Base-by-base conservation (phyloP, 495 filamentous ascomycete species). In the Cercophora newfieldiana region DNA sequence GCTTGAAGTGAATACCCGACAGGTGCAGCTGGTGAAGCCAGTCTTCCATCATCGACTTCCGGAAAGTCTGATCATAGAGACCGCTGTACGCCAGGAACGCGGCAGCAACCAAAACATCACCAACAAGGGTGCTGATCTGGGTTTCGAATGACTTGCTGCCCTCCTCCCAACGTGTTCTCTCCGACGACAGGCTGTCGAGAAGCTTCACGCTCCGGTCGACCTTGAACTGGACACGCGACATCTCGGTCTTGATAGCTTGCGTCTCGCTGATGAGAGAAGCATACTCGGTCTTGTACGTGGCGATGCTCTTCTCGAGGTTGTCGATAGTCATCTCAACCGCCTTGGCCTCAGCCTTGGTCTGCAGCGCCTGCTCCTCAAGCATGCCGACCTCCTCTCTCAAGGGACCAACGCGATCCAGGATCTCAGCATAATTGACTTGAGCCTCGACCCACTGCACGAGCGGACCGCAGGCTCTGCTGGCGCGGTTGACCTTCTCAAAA, bases 71-170 rank as follows among this genome's bases (percentile, higher is more conserved):
- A 74, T 99, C 95, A 70, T 96, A 99, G 61, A 97, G 90, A 79
- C 95, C 95, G 74, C 91, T 91, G 78, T 99, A 99, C n/a, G 95
- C 95, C 62, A 99, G 82, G 84, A 98, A 98, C 18, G 94, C 95
- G 3, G 95, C 92, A 3, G 96, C 95, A 37, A 98, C 88, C 68
- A 99, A 80, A 33, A 97, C 93, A 72, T 99, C 95, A 47, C 95
- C 95, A 53, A 98, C 91, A 55, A 99, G 88, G 1, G 95, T 99
- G 78, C 90, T 88, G 74, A 99, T 97, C 76, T 99, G 95, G 10
- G 92, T 95, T 75, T 97, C 93, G 75, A 99, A 99, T 0, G 94
- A 97, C 79, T 89, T 95, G 86, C 96, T 98, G 60, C 93, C 92
- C 66, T 93, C 91, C 75, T 98, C 96, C 95, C 95, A 99, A 66